These are phyloP conservation scores for Eucalyptus tenuipes DNA, from an alignment of 345 rosid species.

Conservation along the genomic window DNA sequence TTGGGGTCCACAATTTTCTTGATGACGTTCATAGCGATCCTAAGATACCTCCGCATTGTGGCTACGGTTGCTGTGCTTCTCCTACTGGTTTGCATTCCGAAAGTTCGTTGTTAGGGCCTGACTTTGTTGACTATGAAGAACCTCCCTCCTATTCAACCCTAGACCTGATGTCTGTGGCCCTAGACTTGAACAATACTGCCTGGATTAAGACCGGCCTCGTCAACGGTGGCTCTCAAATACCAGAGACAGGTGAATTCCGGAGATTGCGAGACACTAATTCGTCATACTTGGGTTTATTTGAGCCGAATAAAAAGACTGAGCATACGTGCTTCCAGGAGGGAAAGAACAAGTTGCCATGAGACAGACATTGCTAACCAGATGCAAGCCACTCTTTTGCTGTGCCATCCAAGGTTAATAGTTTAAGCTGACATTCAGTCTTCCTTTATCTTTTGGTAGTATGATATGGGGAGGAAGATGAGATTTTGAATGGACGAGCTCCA, in stretches of 20 bases:
- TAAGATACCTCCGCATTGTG: slow-evolving; percentile 46
- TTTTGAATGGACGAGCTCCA: neutral
- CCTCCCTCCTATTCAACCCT: slow-evolving; percentile 45
- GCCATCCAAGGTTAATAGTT: neutral
- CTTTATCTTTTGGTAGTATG: neutral
- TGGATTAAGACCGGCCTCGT: slow-evolving; percentile 76
- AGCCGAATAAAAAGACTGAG: neutral
- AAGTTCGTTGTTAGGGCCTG: slow-evolving; percentile 58
- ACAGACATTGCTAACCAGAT: neutral
- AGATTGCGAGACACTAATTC: neutral
- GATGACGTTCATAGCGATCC: slow-evolving; percentile 44
- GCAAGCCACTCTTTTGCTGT: neutral
- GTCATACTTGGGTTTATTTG: neutral
- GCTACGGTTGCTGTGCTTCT: slow-evolving; percentile 54
- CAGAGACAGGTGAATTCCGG: neutral
- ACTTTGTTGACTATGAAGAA: slow-evolving; percentile 77
- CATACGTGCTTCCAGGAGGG: neutral
- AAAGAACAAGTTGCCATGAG: neutral
- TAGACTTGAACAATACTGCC: slow-evolving; percentile 77
- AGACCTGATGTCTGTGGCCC: slow-evolving; percentile 68
- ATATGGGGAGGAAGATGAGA: neutral
- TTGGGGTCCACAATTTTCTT: slow-evolving; percentile 22
- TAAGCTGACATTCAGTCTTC: neutral
- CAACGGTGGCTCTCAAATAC: slow-evolving; percentile 3
- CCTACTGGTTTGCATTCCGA: slow-evolving; percentile 8